Base-by-base conservation (phyloP, 2,329 filamentous ascomycete genomes). In the Fusarium avenaceum region DNA sequence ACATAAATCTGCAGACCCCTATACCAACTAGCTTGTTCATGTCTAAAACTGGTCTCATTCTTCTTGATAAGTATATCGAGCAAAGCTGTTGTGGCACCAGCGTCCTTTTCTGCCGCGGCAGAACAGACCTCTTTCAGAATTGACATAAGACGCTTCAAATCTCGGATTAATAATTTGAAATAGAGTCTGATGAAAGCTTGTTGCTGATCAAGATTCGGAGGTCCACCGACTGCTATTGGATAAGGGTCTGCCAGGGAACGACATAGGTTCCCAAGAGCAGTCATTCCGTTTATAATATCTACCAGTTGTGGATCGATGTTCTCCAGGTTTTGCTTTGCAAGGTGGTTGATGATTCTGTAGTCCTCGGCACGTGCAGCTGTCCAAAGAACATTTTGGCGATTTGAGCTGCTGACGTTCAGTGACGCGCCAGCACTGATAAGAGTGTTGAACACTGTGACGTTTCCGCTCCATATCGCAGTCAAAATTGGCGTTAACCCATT, bases 331-430 rank as follows among this genome's bases (percentile, higher is more conserved):
- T 55, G 43, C 4, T 35, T 6, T 7, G 24, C 7, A 0, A 69
- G 38, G 22, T 13, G 53, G 19, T 17, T 4, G 0, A 64, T 8
- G 7, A n/a, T 11, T 2, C 46, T 44, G 2, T 57, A 6, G 4
- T 26, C 11, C 1, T 19, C 1, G 6, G 1, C 1, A 0, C 0
- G 0, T 20, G 61, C 49, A 0, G 46, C 40, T 0, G 0, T 0
- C 9, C 69, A 55, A 0, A 71, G 2, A 14, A 63, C 33, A 1
- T 62, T 55, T 0, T 0, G 0, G 2, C 5, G 3, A 0, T 0
- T 0, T 4, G 1, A 3, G 7, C 1, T 0, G 3, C 22, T 22
- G 7, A n/a, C 15, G 1, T 4, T 1, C 0, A 71, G 4, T 2
- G 57, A 60, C 4, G 20, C 65, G 1, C 55, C 51, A 3, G 40